Conservation (phyloP, 768 basidiomycete genomes). For the Pisolithus orientalis region DNA sequence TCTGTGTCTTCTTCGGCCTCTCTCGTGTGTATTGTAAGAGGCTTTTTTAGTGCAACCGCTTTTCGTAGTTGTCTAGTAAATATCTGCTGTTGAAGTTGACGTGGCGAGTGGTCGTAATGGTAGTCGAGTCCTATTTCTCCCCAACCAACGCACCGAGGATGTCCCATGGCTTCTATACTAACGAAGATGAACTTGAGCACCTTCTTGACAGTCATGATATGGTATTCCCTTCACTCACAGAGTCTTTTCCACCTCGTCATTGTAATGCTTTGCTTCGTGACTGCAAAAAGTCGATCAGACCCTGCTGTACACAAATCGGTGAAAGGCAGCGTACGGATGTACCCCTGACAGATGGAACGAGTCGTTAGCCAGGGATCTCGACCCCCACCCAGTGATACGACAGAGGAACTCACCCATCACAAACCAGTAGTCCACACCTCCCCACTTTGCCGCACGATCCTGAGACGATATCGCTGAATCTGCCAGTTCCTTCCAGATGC, state of each 20-base stretch:
- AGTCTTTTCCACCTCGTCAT: constrained; percentile 57
- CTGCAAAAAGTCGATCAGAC: constrained; percentile 27
- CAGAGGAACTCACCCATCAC: constrained; percentile 55
- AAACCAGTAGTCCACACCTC: constrained; percentile 73
- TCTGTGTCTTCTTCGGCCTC: constrained; percentile 84
- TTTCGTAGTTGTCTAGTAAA: constrained; percentile 62
- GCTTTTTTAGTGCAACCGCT: constrained; percentile 65
- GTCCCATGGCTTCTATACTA: constrained; percentile 69
- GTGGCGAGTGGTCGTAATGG: constrained; percentile 75
- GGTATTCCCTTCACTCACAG: constrained; percentile 41
- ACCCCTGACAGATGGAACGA: constrained; percentile 42
- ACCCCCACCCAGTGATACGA: background rate
- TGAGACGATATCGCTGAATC: constrained; percentile 55
- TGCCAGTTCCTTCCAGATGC: constrained; percentile 62
- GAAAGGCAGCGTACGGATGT: constrained; percentile 50
- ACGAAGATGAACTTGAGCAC: background rate
- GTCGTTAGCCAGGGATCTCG: background rate
- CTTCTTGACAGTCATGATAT: background rate
- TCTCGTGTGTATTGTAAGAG: constrained; percentile 81
- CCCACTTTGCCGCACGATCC: constrained; percentile 50
- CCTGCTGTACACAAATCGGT: background rate
- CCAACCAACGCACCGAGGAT: constrained; percentile 82
- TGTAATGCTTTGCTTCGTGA: constrained; percentile 68
- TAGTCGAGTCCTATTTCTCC: constrained; percentile 88
- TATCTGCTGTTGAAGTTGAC: constrained; percentile 58